Conservation (phyloP, 1,139 yeast species). For the Yamadazyma taylorii region DNA sequence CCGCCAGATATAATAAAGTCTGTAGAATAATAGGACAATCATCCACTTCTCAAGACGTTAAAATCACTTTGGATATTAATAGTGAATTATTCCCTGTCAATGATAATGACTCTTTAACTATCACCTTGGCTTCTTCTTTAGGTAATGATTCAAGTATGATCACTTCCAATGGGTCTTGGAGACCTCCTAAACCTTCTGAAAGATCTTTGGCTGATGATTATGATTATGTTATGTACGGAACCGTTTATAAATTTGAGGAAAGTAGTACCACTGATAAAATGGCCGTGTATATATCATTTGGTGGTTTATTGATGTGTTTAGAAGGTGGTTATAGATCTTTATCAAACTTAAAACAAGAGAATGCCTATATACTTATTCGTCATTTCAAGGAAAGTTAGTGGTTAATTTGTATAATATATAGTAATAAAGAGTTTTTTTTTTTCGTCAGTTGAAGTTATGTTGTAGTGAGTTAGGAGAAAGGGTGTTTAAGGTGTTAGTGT, state of each 20-base stretch:
- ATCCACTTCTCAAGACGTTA: conserved; percentile 78
- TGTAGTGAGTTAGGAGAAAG: too few species aligned
- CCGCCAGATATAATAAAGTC: conserved; percentile 91
- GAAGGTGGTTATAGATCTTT: conserved; percentile 94
- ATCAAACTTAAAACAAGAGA: conserved; percentile 89
- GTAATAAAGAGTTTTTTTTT: too few species aligned
- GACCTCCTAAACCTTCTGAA: conserved; percentile 85
- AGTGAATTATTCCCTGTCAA: conserved; percentile 88
- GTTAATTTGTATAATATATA: neutral
- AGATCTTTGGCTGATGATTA: conserved; percentile 91
- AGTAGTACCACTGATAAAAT: conserved; percentile 68
- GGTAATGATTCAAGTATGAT: conserved; percentile 57
- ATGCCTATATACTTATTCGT: conserved; percentile 87
- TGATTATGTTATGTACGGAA: conserved; percentile 98
- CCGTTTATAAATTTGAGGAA: conserved; percentile 96
- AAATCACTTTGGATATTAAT: conserved; percentile 87
- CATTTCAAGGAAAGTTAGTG: conserved; percentile 49
- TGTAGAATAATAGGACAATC: conserved; percentile 87
- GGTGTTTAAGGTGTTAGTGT: too few species aligned
- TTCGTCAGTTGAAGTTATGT: too few species aligned
- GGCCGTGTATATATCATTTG: conserved; percentile 92
- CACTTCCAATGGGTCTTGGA: conserved; percentile 78
- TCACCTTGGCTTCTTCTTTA: conserved; percentile 80
- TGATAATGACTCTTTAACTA: conserved; percentile 77
- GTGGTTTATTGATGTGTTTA: conserved; percentile 89